Percentiles rank a stretch among this genome's conserved stretches.
phyloP scores from a whole-genome alignment of 2,329 filamentous ascomycete genomes.

The Rhexocercosporidium sp. region DNA sequence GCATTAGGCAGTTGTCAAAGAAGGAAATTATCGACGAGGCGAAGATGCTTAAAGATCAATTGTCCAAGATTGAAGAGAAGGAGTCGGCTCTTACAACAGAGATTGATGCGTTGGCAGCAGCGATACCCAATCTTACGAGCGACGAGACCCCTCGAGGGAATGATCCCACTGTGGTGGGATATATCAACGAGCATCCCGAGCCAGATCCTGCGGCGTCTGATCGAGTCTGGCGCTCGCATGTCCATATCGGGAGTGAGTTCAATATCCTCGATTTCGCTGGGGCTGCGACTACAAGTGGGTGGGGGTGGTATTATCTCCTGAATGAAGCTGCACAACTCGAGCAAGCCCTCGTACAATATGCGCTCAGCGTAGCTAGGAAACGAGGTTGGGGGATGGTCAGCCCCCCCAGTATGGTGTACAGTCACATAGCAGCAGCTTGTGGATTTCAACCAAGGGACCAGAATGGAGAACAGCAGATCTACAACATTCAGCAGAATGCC shows the following conservation, averaged over 20 bases:
- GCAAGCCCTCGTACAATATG: conserved; percentile 89
- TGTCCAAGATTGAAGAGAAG: conserved; percentile 63
- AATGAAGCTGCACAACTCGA: conserved; percentile 93
- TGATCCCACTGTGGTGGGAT: conserved; percentile 69
- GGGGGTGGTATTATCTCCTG: conserved; percentile 98
- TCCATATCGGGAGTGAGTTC: conserved; percentile 85
- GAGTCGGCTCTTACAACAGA: conserved; percentile 65
- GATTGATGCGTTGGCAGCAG: conserved; percentile 75
- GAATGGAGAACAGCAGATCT: conserved; percentile 91
- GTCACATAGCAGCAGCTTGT: conserved; percentile 86
- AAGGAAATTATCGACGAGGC: conserved; percentile 67
- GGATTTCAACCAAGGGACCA: conserved; percentile 94
- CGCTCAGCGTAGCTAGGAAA: conserved; percentile 72
- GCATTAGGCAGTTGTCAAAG: conserved; percentile 45
- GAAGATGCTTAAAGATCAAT: conserved; percentile 64
- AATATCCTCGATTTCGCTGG: conserved; percentile 87
- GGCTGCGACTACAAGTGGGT: conserved; percentile 83
- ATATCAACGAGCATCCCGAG: conserved; percentile 76
- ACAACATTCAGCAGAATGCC: conserved; percentile 71
- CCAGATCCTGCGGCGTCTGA: conserved; percentile 43
- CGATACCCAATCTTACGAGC: conserved; percentile 87
- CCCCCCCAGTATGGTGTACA: conserved; percentile 90
- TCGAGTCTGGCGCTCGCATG: conserved; percentile 71
- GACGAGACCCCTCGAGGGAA: conserved; percentile 73
- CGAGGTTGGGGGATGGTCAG: conserved; percentile 81